Percentiles rank a stretch among this genome's conserved stretches.
Evolutionary conservation across 257 asterid genomes (phyloP).

Genomic region (Salvia splendens): DNA sequence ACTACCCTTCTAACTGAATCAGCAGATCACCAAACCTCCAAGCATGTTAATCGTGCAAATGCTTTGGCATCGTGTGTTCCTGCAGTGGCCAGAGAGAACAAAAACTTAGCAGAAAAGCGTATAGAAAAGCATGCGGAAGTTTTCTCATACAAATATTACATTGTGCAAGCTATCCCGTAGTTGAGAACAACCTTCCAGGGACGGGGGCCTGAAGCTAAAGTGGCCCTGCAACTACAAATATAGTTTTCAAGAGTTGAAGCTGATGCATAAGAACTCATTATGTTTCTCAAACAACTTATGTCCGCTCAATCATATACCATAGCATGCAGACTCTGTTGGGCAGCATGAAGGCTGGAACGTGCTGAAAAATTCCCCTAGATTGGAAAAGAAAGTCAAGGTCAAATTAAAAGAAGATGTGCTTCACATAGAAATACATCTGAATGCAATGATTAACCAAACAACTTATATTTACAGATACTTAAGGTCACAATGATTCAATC

Average conservation of each 20-base stretch:
- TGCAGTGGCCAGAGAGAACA: slow-evolving; percentile 19
- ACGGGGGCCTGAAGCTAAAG: slow-evolving; percentile 33
- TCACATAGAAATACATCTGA: neutral
- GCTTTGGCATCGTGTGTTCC: slow-evolving; percentile 30
- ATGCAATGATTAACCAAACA: neutral
- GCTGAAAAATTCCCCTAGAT: slow-evolving; percentile 37
- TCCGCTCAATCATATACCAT: slow-evolving; percentile 32
- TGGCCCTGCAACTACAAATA: slow-evolving; percentile 42
- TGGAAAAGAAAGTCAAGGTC: slow-evolving; percentile 1
- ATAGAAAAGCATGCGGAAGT: slow-evolving; percentile 9
- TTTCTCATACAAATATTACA: slow-evolving; percentile 21
- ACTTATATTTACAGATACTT: slow-evolving; percentile 22
- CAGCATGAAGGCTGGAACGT: slow-evolving; percentile 30
- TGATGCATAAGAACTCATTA: neutral
- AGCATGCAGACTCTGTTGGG: slow-evolving; percentile 35
- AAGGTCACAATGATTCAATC: slow-evolving; percentile 17
- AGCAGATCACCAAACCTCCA: slow-evolving; percentile 23
- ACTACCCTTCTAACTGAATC: slow-evolving; percentile 22
- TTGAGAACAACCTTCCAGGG: slow-evolving; percentile 38
- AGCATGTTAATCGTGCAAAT: slow-evolving; percentile 28
- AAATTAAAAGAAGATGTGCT: neutral
- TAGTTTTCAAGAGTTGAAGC: slow-evolving; percentile 3
- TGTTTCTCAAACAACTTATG: slow-evolving; percentile 11
- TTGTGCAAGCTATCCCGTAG: slow-evolving; percentile 35
- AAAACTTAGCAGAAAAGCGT: slow-evolving; percentile 19